Evolutionary conservation across 164 flowering plant species (phyloP).

Genomic region (Macadamia integrifolia): DNA sequence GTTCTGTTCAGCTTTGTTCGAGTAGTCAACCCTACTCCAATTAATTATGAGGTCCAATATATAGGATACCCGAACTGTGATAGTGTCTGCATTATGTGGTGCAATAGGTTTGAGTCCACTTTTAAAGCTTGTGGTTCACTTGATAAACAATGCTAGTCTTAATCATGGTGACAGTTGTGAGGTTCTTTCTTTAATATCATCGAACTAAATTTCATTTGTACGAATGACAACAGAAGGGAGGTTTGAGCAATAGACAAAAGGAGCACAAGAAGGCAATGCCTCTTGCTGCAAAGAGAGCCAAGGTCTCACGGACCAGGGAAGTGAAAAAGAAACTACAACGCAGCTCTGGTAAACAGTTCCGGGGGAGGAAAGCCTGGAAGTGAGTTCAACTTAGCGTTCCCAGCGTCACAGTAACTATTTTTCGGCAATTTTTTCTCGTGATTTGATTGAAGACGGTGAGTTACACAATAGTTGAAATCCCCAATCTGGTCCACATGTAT

Average conservation of each 20-base stretch:
- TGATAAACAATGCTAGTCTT: too few species aligned
- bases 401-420: not conserved
- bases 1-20: not conserved
- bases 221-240: constrained; percentile 57
- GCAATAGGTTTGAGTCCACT: too few species aligned
- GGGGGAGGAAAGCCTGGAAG: constrained; percentile 87
- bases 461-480: too few species aligned
- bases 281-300: constrained; percentile 61
- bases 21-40: not conserved
- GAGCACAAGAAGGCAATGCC: constrained; percentile 87
- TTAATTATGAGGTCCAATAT: too few species aligned
- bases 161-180: not conserved
- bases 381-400: constrained; percentile 7
- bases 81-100: too few species aligned
- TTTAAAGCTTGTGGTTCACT: too few species aligned
- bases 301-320: constrained; percentile 43
- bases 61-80: too few species aligned
- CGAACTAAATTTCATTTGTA: constrained; percentile 2
- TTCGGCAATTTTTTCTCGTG: too few species aligned
- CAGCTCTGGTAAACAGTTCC: constrained; percentile 64
- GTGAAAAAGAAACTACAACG: constrained; percentile 45
- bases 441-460: too few species aligned
- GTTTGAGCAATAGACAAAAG: constrained; percentile 70
- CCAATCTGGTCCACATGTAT: too few species aligned
- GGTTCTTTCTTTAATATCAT: not conserved